Base-by-base conservation (phyloP, 108 stramenopile genomes). In the Aurantiochytrium sp. region DNA sequence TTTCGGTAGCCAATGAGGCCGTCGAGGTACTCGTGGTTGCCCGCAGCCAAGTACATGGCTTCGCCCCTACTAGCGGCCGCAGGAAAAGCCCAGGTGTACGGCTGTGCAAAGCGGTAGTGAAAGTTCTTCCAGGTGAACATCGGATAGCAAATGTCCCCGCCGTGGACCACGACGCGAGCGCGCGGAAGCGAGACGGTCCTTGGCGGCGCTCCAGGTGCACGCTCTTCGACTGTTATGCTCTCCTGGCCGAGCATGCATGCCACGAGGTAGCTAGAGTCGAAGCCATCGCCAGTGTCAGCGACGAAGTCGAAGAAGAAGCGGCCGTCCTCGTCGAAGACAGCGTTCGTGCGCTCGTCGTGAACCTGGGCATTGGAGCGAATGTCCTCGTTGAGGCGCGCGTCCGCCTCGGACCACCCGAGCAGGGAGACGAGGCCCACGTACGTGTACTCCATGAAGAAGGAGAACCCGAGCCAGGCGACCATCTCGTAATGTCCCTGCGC, bases 221-320 rank as follows among this genome's bases (percentile, higher is more conserved):
- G n/a, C 24, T 81, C 73, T 24, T 81, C 45, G 24, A 81, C 73
- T 24, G 10, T 42, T 6, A 81, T 41, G 42, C 24, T 27, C 10
- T 48, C 45, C 24, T 81, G 73, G 6, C 21, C 73, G 12, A 81
- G 73, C 73, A 81, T 12, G 19, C 8, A 48, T 12, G 73, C 73
- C 6, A 81, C 73, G 17, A 48, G 17, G 45, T 48, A 81, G 39
- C 42, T 81, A 6, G 73, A 48, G 45, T 81, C 45, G 24, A 81
- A 81, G 30, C 73, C 73, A 81, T 81, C 73, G n/a, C 73, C 73
- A 6, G 73, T 81, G 39, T 81, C 73, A 10, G 73, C 73, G 73
- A 81, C 36, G 32, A 81, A 81, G 2, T 81, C 73, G 24, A 81
- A 81, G 30, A 81, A 81, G 1, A 48, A 81, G 8, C 73, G 73